Conservation (phyloP, 331 rosid species). For the Telfairia occidentalis region DNA sequence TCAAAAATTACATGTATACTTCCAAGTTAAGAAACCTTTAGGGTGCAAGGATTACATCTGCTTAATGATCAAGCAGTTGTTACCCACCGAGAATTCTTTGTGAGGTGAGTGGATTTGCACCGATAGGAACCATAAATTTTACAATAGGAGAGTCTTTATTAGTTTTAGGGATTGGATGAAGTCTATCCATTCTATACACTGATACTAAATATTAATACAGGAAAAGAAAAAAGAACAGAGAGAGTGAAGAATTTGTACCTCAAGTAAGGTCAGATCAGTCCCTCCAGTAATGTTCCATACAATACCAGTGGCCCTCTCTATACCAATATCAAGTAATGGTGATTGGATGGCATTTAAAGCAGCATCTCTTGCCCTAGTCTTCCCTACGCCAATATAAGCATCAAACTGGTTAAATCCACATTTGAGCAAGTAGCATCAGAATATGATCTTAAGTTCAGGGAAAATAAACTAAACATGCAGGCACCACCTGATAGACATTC, state of each 20-base stretch:
- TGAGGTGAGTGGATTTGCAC: neutral
- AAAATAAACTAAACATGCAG: neutral
- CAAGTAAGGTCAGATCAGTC: constrained; percentile 81
- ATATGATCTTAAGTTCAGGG: neutral
- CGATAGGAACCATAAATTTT: neutral
- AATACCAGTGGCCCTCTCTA: constrained; percentile 98
- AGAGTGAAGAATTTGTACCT: constrained; percentile 38
- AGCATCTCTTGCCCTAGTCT: constrained; percentile 97
- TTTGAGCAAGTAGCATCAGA: neutral
- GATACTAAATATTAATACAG: neutral
- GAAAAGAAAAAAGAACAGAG: neutral
- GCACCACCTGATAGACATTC: neutral
- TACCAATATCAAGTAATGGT: constrained; percentile 90
- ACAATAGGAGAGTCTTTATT: neutral
- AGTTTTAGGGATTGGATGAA: neutral
- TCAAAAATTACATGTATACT: neutral
- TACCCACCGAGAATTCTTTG: neutral
- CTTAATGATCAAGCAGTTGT: neutral
- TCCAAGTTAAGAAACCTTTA: neutral
- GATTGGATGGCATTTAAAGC: constrained; percentile 98
- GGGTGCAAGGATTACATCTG: neutral
- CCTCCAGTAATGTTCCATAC: constrained; percentile 99
- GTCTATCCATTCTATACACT: neutral
- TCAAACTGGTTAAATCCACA: constrained; percentile 1
- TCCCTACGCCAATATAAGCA: constrained; percentile 45